Base-by-base conservation (phyloP, 495 filamentous ascomycete species). In the Penicillium argentinense region DNA sequence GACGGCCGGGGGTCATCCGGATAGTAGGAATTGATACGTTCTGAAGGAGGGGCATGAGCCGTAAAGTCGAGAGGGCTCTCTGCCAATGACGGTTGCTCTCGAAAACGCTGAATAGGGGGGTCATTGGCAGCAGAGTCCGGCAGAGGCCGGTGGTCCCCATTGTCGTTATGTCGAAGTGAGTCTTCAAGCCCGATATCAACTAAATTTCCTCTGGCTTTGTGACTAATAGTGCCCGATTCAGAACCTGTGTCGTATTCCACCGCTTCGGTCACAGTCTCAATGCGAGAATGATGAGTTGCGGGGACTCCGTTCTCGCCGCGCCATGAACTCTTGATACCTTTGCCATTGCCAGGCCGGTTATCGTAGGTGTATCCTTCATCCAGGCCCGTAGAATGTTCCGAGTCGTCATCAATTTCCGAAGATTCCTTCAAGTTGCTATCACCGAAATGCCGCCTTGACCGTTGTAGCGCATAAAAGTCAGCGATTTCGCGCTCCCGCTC, bases 401-500 rank as follows among this genome's bases (percentile, higher is more conserved):
- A 83, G 41, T 86, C 82, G 22, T 88, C 82, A 23, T 91, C 89
- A 6, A 82, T 77, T 64, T 92, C 91, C 7, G 83, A 85, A 43
- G 88, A 93, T 32, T 93, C 88, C 14, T 85, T 87, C 25, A 96
- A 55, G 48, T 82, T 75, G 61, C 86, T 87, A 13, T 82, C 78
- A 18, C 89, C 91, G 62, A 97, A 91, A 39, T 95, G 86, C 41
- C 91, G 80, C 51, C 93, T 79, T 59, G 91, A 97, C 41, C 83
- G 75, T 65, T 97, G 89, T 39, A 98, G 69, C 9, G 93, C 93
- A 66, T 89, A 96, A 56, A 89, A 85, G 66, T 98, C 93, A 11
- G 91, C 89, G 12, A 91, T 86, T 57, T 98, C 93, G 41, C 92
- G 81, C 45, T 95, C 89, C 49, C 88, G 86, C 61, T 98, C 91